Base-by-base conservation (phyloP, 352 stramenopile species). In the Blastocystis sp. region DNA sequence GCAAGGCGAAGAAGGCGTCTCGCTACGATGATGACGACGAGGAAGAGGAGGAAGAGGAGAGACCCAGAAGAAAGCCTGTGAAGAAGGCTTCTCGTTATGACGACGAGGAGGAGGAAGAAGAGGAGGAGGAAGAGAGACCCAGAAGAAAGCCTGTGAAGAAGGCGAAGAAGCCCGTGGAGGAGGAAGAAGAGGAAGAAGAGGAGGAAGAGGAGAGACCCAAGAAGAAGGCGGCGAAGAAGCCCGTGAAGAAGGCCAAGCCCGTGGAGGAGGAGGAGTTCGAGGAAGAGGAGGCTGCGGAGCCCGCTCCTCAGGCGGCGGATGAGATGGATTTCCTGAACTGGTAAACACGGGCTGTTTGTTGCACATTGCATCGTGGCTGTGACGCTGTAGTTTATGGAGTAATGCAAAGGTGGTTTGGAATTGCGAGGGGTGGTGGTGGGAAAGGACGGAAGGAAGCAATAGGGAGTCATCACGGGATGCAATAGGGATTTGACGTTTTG, bases 271-370 rank as follows among this genome's bases (percentile, higher is more conserved):
- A 34, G 28, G 28, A 34, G 28, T 34, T 34, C 21, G 59, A 68
- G 43, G 62, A 84, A 48, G 34, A 71, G 24, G 17, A 63, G 52
- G 11, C 71, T 17, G 74, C 45, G 28, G n/a, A 64, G 59, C 21
- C 21, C 21, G 59, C n/a, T n/a, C 21, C n/a, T 64, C 21, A 64
- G 59, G 42, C 59, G n/a, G 34, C 74, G 19, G 11, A 24, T 28
- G 62, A 81, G 34, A 34, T 60, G 40, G 66, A 77, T 34, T 81
- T 81, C 71, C 60, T 81, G n/a, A 81, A 54, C 60, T 81, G 71
- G 71, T 81, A 81, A 81, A 59, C 28, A 34, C n/a, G 28, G 28
- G 0, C 28, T 34, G 28, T 34, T 34, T 34, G 28, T 34, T 34
- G 28, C 43, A 24, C 10, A 40, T 4, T 7, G 43, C 7, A 54